Base-by-base conservation (phyloP, 2,329 filamentous ascomycete genomes). In the Fusarium burgessii region DNA sequence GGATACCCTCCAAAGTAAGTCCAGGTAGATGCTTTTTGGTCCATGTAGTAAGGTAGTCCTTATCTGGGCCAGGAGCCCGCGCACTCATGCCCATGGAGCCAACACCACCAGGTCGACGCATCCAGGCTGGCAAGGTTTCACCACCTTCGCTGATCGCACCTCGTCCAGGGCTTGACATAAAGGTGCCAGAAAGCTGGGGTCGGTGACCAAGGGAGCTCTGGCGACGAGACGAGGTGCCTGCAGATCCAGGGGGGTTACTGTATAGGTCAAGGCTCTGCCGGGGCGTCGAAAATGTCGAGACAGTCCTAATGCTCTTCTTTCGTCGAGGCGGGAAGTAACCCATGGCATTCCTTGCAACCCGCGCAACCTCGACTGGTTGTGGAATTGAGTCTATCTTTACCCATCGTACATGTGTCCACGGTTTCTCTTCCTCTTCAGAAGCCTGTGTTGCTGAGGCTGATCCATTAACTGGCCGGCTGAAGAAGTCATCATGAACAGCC, bases 301-400 rank as follows among this genome's bases (percentile, higher is more conserved):
- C 87, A 3, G 90, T 90, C 74, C 87, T 84, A 13, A 88, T 82
- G 69, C 92, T 96, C 90, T 96, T 96, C 89, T 95, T 93, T 78
- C 94, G 87, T 23, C 94, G 89, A 11, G 95, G 95, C 6, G 95
- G 95, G 77, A 98, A 98, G 81, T 95, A 98, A 27, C 95, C 95
- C 46, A 98, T 86, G 4, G 92, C 88, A 80, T 91, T 90, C 62
- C 93, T 90, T 25, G 94, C 90, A 62, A 98, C 89, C 33, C 96
- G 90, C 18, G 91, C 94, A 71, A 99, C 96, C 79, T 98, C 93
- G 27, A 96, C 90, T 2, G 93, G 91, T 27, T 90, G 86, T 18
- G 82, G 80, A 51, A 86, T 83, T 25, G 90, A 91, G 68, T 95
- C 93, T 29, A 98, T 87, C 33, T 92, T 85, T 2, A 97, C 93